These are phyloP conservation scores for Cercospora zeae-maydis DNA, from an alignment of 2,329 filamentous ascomycete genomes.

Conservation along the genomic window DNA sequence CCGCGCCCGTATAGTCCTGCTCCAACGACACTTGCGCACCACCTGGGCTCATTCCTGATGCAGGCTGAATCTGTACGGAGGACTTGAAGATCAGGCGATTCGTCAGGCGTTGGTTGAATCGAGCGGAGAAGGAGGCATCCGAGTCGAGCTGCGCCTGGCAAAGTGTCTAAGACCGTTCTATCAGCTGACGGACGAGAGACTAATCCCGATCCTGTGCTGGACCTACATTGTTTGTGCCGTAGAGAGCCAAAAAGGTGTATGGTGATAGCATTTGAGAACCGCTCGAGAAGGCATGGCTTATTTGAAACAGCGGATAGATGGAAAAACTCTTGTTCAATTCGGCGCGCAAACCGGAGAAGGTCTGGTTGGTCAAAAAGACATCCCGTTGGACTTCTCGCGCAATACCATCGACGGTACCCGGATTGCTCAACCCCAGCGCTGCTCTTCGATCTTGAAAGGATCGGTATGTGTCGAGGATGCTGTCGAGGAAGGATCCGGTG, in stretches of 20 bases:
- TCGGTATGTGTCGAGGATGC: slow-evolving; percentile 63
- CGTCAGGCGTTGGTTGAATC: slow-evolving; percentile 91
- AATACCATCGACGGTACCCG: slow-evolving; percentile 86
- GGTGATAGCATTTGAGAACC: slow-evolving; percentile 84
- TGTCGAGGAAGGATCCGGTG: slow-evolving; percentile 33
- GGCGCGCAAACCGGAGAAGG: slow-evolving; percentile 93
- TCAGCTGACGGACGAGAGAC: slow-evolving; percentile 19
- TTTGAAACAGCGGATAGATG: slow-evolving; percentile 89
- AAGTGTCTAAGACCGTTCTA: slow-evolving; percentile 63
- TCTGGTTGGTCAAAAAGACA: slow-evolving; percentile 92
- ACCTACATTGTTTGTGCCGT: slow-evolving; percentile 81
- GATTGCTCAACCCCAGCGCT: slow-evolving; percentile 84
- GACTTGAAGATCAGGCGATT: slow-evolving; percentile 78
- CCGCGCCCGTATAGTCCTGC: slow-evolving; percentile 87
- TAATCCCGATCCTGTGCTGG: slow-evolving; percentile 25
- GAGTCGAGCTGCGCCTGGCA: slow-evolving; percentile 95
- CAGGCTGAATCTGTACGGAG: slow-evolving; percentile 75
- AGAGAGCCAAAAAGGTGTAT: slow-evolving; percentile 91
- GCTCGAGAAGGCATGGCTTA: slow-evolving; percentile 94
- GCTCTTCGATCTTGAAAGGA: slow-evolving; percentile 82
- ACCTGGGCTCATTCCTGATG: slow-evolving; percentile 51
- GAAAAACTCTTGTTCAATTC: slow-evolving; percentile 97
- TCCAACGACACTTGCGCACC: slow-evolving; percentile 92
- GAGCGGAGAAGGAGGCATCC: slow-evolving; percentile 78
- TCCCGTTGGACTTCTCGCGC: slow-evolving; percentile 91